Percentiles rank a stretch among this genome's conserved stretches.
These are phyloP conservation scores for Fusarium sp. DNA, from an alignment of 2,329 filamentous ascomycete genomes.

Conservation along the genomic window DNA sequence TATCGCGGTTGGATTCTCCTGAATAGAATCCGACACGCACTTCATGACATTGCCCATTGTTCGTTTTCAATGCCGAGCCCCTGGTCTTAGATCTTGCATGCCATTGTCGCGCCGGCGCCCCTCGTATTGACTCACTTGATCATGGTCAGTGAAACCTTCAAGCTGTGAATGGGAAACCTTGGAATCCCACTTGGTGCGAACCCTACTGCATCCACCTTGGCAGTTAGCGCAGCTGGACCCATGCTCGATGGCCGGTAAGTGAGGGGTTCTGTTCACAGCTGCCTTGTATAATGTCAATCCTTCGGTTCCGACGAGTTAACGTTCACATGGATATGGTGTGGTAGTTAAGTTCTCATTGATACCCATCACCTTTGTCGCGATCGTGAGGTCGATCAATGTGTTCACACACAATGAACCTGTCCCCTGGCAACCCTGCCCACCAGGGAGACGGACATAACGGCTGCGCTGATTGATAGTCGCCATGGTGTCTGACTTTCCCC, in stretches of 20 bases:
- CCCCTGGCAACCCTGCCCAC: background rate
- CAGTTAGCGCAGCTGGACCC: background rate
- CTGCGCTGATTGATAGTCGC: background rate
- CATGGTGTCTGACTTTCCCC: background rate
- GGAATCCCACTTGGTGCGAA: background rate
- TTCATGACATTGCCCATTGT: background rate
- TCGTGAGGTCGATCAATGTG: background rate
- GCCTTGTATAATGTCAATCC: background rate
- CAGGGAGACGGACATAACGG: background rate
- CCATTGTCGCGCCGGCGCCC: background rate
- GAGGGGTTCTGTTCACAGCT: background rate
- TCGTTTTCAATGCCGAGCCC: background rate
- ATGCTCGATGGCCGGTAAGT: background rate
- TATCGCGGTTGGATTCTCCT: background rate
- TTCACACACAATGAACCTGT: background rate
- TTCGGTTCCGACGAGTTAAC: background rate
- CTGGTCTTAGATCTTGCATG: background rate
- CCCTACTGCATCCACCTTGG: constrained; percentile 2
- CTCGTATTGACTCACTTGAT: background rate
- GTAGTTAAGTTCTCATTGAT: background rate
- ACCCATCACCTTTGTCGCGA: background rate
- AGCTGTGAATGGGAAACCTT: background rate
- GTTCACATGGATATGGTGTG: background rate
- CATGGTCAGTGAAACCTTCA: background rate
- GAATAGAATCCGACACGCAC: background rate